Evolutionary conservation across 257 asterid genomes (phyloP), one percentile per base, ranked within the genome.

Genomic region (Solanum appendiculatum): DNA sequence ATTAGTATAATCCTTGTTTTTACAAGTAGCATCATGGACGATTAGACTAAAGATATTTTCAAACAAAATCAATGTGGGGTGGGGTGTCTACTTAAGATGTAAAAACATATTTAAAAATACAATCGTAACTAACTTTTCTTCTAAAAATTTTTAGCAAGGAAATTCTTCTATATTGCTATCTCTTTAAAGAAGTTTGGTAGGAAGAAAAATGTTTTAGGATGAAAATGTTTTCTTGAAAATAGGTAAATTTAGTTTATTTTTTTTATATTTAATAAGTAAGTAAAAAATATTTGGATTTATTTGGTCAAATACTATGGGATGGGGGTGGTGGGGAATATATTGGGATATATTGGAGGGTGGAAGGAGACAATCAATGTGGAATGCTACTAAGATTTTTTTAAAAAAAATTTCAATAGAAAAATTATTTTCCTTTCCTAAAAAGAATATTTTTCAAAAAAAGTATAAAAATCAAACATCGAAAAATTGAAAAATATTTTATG

Each of bases 1-100:
- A 31, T 74, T 74, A 74, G 21, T 37, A 74, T 73, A 73, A 73
- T 74, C 54, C 12, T 1, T 37, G 34, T 21, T 74, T 74, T 72
- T 37, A 74, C 82, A 37, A 74, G 33, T 21, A 11, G 12, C 31
- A 23, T 74, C 21, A 73, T 74, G 54, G 33, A 37, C 12, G 33
- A 74, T 12, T 37, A 74, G 33, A 74, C 82, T 74, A 74, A 74
- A 74, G 82, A 37, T 74, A 74, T 23, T 74, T 39, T 29, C 10
- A 63, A 73, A 18, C 10, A 37, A 37, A 6, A 74, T 74, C 6
- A 74, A 74, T 5, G 82, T 37, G 82, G 51, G 82, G 82, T 37
- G 82, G 51, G 82, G 31, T 36, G 27, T 72, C 48, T 34, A 37
- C 29, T 34, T 72, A 72, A 36, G 48, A 72, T 72, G 29, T 21